Base-by-base conservation (phyloP, 164 flowering plant species). In the Sextonia rubra region DNA sequence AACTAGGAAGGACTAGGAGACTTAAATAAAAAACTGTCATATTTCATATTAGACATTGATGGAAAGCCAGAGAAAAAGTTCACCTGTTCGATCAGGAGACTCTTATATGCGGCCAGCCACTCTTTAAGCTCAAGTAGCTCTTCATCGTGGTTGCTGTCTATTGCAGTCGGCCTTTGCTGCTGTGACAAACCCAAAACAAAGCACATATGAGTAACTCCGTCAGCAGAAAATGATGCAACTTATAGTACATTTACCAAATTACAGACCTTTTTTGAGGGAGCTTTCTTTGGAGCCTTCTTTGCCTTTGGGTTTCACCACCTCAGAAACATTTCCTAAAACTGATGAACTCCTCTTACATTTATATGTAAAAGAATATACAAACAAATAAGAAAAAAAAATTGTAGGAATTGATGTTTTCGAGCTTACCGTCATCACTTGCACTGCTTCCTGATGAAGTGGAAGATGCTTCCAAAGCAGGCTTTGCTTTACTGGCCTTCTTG, bases 61-160 rank as follows among this genome's bases (percentile, higher is more conserved):
- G 64, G 27, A 62, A 18, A 12, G 22, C 18, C 26, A 23, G n/a
- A n/a, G n/a, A 20, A 12, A 20, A 25, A 64, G 44, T 23, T 61
- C 80, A 95, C 99, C 90, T 73, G 81, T 74, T 15, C 73, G 82
- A 22, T 89, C 94, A 27, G 96, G 91, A 71, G 98, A 89, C 4
- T 86, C 82, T 87, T 92, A 69, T 91, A 88, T 44, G 85, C 83
- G 25, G 94, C 96, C 63, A 95, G 83, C 4, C 99, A 82, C 1
- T 87, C 83, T 73, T 84, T 83, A 9, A 94, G 82, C 8, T 76
- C 86, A 20, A 78, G 82, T 9, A 94, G 66, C 27, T 89, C 93
- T 14, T 86, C 96, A 64, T 93, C 91, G 0, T 82, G 85, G 0
- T 82, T 85, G 1, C 75, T 80, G 18, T 76, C 79, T 44, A 69